Evolutionary conservation across 1,284 basidiomycete genomes (phyloP).

Genomic region (Ganoderma lingzhi): DNA sequence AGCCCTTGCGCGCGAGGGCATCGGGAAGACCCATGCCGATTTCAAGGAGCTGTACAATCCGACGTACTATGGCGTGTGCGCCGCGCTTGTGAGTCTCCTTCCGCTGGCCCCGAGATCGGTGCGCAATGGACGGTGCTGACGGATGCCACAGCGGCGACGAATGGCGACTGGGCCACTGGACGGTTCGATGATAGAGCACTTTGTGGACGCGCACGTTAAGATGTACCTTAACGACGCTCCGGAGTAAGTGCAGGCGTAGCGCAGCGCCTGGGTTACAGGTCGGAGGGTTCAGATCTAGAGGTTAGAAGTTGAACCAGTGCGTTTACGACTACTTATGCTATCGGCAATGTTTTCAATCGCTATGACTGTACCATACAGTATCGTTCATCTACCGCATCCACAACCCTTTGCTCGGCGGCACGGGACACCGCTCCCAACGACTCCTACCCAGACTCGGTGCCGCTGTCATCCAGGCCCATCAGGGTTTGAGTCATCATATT

Average conservation of each 20-base stretch:
- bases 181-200: slow-evolving; percentile 62
- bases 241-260: neutral
- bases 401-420: neutral
- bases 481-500: neutral
- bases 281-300: too few relatives aligned
- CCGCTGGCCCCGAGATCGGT: slow-evolving; percentile 1
- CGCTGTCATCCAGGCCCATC: neutral
- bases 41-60: slow-evolving; percentile 50
- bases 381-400: neutral
- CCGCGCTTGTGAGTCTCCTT: slow-evolving; percentile 41
- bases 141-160: slow-evolving; percentile 54
- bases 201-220: slow-evolving; percentile 34
- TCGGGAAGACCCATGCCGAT: slow-evolving; percentile 64
- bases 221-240: slow-evolving; percentile 33
- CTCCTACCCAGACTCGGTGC: neutral
- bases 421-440: too few relatives aligned
- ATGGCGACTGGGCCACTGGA: slow-evolving; percentile 75
- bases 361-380: neutral
- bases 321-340: neutral
- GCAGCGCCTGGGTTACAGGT: too few relatives aligned
- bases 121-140: slow-evolving; percentile 2
- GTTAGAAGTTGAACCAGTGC: neutral
- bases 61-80: slow-evolving; percentile 43
- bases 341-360: neutral
- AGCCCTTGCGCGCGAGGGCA: slow-evolving; percentile 49